Conservation (phyloP, 148 eudicot species). For the Rhododendron griersonianum region DNA sequence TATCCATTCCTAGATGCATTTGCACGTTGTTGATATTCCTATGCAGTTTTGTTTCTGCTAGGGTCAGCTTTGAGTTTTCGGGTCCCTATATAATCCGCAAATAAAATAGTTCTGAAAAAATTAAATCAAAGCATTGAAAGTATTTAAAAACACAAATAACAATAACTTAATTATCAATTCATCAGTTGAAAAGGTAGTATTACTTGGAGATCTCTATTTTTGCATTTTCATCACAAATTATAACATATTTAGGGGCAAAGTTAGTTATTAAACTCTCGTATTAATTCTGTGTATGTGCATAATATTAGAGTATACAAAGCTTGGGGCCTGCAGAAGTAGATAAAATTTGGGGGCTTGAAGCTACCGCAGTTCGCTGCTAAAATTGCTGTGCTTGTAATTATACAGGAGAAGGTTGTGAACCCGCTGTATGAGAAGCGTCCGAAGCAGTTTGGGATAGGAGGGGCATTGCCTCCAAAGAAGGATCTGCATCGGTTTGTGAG, state of each 20-base stretch:
- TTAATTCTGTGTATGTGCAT: too few species aligned
- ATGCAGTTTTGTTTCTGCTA: not conserved
- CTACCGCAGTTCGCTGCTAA: not conserved
- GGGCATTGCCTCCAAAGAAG: constrained; percentile 51
- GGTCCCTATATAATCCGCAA: too few species aligned
- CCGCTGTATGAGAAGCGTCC: constrained; percentile 45
- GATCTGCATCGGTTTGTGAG: constrained; percentile 46
- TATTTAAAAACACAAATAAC: not conserved
- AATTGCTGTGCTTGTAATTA: not conserved
- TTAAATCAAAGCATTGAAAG: too few species aligned
- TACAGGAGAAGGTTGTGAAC: constrained; percentile 40
- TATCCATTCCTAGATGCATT: not conserved
- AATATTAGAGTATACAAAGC: too few species aligned
- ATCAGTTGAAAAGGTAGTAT: not conserved
- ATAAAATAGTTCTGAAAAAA: too few species aligned
- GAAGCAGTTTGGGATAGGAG: constrained; percentile 51
- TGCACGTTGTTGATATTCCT: not conserved
- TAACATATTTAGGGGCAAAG: too few species aligned
- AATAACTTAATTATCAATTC: not conserved
- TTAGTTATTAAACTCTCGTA: too few species aligned
- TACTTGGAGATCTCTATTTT: not conserved
- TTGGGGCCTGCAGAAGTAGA: too few species aligned
- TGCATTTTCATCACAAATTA: not conserved
- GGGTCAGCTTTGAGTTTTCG: too few species aligned
- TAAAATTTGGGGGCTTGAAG: too few species aligned